A percentile compares a stretch with the other conserved stretches of the same genome.
These are phyloP conservation scores for Aureobasidium sp. DNA, from an alignment of 2,329 filamentous ascomycete genomes.

Conservation along the genomic window DNA sequence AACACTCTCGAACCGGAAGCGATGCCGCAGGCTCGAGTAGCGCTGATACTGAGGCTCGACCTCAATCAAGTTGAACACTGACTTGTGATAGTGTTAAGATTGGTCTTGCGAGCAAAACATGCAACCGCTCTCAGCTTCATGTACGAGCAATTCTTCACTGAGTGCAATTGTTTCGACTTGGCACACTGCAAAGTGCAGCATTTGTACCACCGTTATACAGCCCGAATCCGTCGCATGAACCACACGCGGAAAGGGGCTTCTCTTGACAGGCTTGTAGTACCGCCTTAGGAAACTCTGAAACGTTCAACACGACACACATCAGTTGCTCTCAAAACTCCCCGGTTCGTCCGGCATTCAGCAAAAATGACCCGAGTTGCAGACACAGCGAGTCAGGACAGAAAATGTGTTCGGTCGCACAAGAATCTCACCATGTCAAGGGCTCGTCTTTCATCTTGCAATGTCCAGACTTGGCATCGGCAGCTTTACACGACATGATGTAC, in stretches of 20 bases:
- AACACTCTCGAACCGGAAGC: not conserved
- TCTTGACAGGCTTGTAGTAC: constrained; percentile 14
- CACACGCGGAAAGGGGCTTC: constrained; percentile 8
- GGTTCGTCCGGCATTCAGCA: constrained; percentile 4
- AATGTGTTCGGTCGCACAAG: constrained; percentile 5
- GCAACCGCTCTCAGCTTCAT: not conserved
- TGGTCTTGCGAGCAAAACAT: not conserved
- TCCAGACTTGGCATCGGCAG: not conserved
- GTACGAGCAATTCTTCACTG: not conserved
- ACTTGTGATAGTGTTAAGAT: not conserved
- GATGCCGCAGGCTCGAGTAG: not conserved
- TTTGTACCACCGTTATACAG: constrained; percentile 10
- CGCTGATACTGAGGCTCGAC: not conserved
- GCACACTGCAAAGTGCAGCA: not conserved
- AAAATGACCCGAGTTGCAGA: not conserved
- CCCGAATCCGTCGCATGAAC: constrained; percentile 13
- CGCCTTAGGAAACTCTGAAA: not conserved
- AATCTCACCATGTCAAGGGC: not conserved
- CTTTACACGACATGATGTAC: constrained; percentile 5
- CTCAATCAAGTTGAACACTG: not conserved
- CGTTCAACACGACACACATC: constrained; percentile 10
- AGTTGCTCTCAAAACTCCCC: not conserved
- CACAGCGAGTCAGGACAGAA: not conserved
- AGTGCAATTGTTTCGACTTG: not conserved
- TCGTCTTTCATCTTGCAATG: not conserved